phyloP scores from a whole-genome alignment of 2,329 filamentous ascomycete genomes.

The Basipetospora sp. region DNA sequence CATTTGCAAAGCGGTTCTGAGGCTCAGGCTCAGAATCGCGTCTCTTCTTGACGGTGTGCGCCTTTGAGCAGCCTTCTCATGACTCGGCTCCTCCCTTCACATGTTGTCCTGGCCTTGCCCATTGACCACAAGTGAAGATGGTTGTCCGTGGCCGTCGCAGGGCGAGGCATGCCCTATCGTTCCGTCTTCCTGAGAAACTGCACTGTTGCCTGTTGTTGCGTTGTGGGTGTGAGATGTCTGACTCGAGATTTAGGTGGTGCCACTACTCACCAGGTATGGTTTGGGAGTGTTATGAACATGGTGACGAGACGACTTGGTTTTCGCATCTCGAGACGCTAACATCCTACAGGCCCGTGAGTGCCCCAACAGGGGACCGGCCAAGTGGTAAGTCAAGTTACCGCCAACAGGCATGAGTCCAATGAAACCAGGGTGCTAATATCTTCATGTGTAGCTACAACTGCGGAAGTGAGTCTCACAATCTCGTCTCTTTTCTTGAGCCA shows the following conservation, averaged over 20 bases:
- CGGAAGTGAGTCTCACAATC: conserved; percentile 42
- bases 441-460: conserved; percentile 56
- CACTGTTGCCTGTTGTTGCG: neutral
- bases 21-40: too few relatives aligned
- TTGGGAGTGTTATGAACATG: conserved; percentile 1
- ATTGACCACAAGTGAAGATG: too few relatives aligned
- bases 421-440: conserved; percentile 14
- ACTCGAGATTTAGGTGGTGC: conserved; percentile 46
- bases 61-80: too few relatives aligned
- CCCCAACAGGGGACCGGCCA: conserved; percentile 68
- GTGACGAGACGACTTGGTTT: conserved; percentile 11
- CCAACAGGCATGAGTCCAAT: too few relatives aligned
- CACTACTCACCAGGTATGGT: conserved; percentile 57
- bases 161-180: too few relatives aligned
- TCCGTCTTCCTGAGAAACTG: too few relatives aligned
- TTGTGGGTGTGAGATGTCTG: conserved; percentile 9
- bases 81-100: too few relatives aligned
- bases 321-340: conserved; percentile 10
- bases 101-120: too few relatives aligned
- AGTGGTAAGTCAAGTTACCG: conserved; percentile 47
- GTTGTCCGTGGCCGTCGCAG: too few relatives aligned
- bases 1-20: too few relatives aligned
- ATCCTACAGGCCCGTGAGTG: conserved; percentile 59
- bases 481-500: neutral
- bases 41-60: too few relatives aligned